Evolutionary conservation across 1,139 yeast species (phyloP).

Genomic region (Hyphopichia wangnamkhiaoensis): DNA sequence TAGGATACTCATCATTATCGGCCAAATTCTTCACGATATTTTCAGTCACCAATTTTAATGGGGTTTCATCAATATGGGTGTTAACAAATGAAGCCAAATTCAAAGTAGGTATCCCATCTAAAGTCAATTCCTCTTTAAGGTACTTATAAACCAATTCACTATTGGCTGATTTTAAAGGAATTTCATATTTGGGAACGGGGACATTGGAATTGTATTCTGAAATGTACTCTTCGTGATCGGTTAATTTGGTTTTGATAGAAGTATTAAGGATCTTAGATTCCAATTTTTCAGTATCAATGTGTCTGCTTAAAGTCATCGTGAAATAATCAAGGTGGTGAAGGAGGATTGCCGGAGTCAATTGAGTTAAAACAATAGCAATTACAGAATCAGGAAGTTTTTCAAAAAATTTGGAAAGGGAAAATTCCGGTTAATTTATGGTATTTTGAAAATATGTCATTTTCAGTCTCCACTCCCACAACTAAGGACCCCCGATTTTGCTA

Average conservation of each 20-base stretch:
- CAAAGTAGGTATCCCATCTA: slow-evolving; percentile 83
- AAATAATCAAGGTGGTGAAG: no score
- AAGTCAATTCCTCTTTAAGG: slow-evolving; percentile 69
- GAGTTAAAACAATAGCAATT: no score
- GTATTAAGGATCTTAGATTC: slow-evolving; percentile 31
- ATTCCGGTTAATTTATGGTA: no score
- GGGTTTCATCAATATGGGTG: slow-evolving; percentile 57
- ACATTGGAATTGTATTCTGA: slow-evolving; percentile 35
- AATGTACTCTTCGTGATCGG: slow-evolving; percentile 30
- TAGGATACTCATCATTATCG: slow-evolving; percentile 92
- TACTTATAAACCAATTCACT: slow-evolving; percentile 58
- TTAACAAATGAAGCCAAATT: slow-evolving; percentile 90
- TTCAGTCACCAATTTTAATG: slow-evolving; percentile 54
- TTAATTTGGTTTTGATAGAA: slow-evolving; percentile 23
- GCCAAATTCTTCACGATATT: slow-evolving; percentile 86
- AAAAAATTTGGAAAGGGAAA: no score
- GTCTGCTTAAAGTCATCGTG: slow-evolving; percentile 43
- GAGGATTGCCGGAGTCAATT: no score
- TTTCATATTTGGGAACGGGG: slow-evolving; percentile 48
- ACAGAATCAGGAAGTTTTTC: no score
- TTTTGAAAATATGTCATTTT: no score
- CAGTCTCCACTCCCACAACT: no score
- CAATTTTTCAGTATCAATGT: slow-evolving; percentile 38
- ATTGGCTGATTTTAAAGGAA: slow-evolving; percentile 60
- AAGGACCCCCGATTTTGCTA: no score